A percentile compares a stretch with the other conserved stretches of the same genome.
Conservation (phyloP, 2,329 filamentous ascomycete genomes). For the Colletotrichum karsti region DNA sequence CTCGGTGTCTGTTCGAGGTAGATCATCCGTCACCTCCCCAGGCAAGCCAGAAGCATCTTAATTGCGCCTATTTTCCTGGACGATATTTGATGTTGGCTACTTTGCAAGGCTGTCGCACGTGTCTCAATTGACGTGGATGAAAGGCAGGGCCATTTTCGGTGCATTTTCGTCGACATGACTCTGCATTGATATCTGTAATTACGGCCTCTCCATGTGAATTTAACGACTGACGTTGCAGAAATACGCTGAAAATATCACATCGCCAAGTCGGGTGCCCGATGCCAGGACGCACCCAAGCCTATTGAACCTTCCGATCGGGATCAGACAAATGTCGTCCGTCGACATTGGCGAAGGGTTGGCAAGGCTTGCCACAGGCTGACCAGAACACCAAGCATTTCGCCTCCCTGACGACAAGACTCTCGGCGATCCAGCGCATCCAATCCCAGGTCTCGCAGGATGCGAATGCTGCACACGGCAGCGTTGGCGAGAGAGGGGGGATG, state of each 20-base stretch:
- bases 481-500: too few species aligned
- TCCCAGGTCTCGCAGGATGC: background rate
- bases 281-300: constrained; percentile 22
- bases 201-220: background rate
- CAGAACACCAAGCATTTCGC: background rate
- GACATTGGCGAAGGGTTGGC: constrained; percentile 1
- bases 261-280: constrained; percentile 19
- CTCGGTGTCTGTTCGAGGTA: constrained; percentile 2
- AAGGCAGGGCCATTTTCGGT: background rate
- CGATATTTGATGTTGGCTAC: background rate
- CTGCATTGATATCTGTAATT: background rate
- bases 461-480: constrained; percentile 1
- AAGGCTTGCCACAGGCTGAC: background rate
- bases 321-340: background rate
- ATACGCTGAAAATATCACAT: background rate
- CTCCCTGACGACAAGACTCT: constrained; percentile 8
- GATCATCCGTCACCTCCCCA: background rate
- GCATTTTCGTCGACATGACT: background rate
- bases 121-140: background rate
- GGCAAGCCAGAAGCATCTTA: background rate
- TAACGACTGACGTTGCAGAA: background rate
- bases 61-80: background rate
- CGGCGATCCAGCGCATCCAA: background rate
- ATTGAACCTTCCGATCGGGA: constrained; percentile 3
- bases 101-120: background rate